These are phyloP conservation scores for Malus hybrid DNA, from an alignment of 331 rosid genomes.

Conservation along the genomic window DNA sequence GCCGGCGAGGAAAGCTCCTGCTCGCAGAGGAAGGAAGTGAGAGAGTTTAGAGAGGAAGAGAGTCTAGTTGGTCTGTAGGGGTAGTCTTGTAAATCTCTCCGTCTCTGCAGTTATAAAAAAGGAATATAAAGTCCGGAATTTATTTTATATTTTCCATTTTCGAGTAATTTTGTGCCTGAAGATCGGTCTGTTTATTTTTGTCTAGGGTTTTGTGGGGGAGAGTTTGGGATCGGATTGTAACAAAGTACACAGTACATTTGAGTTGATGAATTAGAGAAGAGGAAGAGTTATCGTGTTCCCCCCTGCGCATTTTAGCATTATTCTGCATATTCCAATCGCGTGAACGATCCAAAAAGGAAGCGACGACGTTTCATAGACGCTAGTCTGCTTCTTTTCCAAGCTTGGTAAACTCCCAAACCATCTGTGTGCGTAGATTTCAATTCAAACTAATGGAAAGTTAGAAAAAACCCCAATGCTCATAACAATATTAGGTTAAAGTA, in stretches of 20 bases:
- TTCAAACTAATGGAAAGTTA: not conserved
- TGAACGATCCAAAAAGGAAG: not conserved
- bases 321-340: not conserved
- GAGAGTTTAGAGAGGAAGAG: not conserved
- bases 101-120: constrained; percentile 11
- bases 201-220: not conserved
- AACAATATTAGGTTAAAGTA: no score
- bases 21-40: constrained; percentile 49
- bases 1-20: constrained; percentile 43
- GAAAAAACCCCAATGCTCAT: no score
- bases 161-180: not conserved
- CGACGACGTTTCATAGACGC: not conserved
- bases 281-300: not conserved
- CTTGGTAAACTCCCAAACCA: not conserved
- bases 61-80: constrained; percentile 30
- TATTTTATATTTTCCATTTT: not conserved
- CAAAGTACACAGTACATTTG: not conserved
- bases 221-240: not conserved
- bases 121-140: constrained; percentile 9
- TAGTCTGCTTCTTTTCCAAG: not conserved
- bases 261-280: not conserved
- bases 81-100: constrained; percentile 64
- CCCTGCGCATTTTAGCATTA: not conserved
- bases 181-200: no score
- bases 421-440: not conserved